Evolutionary conservation across 768 basidiomycete genomes (phyloP), one percentile per base, ranked within the genome.

Genomic region (Calocera cornea): DNA sequence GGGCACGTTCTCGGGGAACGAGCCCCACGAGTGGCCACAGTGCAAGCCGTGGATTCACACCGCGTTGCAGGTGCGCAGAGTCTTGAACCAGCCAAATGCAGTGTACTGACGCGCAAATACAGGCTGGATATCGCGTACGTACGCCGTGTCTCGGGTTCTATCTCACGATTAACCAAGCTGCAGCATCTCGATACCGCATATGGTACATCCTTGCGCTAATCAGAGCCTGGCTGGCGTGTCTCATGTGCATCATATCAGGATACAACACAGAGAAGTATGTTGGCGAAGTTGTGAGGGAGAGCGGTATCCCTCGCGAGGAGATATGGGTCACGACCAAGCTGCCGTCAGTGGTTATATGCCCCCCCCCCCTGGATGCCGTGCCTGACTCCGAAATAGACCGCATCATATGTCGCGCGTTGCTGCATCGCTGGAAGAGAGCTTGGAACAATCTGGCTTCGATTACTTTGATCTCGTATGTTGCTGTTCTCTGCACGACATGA

Each of bases 1-100:
- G 66, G 87, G 86, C 82, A 70, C 40, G 78, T 71, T 17, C 19
- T 17, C 44, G 44, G 44, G 44, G 8, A 47, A 47, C 24, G 44
- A 47, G 44, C 44, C 44, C 8, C 44, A 47, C 24, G 44, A 47
- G 19, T 47, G 44, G 44, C 44, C 44, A 19, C 16, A 17, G 24
- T 47, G 44, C 44, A 47, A 47, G 44, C 44, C 44, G 8, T 47
- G 44, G 44, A 47, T 47, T 24, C 44, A 47, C 19, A 47, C 44
- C 24, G 44, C 44, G 16, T 24, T 47, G 44, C 19, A 47, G 44
- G 44, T 47, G 8, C 44, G 44, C 19, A 3, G 44, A 19, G 5
- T 19, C 19, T 24, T 47, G 7, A 10, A 41, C 11, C 11, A 41
- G 40, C 10, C 19, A 19, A 41, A n/a, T n/a, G n/a, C n/a, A n/a